phyloP scores from a whole-genome alignment of 2,329 filamentous ascomycete genomes.

The Alternaria triticina region DNA sequence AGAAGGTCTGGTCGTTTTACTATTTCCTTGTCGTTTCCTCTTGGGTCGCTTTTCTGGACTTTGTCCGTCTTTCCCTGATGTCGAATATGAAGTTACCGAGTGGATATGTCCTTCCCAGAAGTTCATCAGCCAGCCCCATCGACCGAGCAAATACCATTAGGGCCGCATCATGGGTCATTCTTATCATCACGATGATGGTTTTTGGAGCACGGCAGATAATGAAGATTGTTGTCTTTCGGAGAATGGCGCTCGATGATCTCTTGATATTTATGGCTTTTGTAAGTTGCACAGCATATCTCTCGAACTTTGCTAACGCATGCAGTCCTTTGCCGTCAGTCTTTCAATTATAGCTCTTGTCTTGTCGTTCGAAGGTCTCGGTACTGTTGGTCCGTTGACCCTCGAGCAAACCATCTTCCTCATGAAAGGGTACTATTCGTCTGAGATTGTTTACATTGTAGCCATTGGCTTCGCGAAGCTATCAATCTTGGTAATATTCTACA shows the following conservation, averaged over 20 bases:
- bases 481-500: constrained; percentile 36
- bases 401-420: constrained; percentile 30
- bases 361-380: constrained; percentile 34
- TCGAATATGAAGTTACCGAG: constrained; percentile 23
- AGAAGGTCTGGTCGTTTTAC: constrained; percentile 1
- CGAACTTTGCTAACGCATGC: constrained; percentile 7
- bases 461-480: constrained; percentile 42
- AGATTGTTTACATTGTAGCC: constrained; percentile 41
- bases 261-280: constrained; percentile 42
- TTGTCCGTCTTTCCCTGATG: not conserved
- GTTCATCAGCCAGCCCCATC: constrained; percentile 3
- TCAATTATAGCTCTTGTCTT: constrained; percentile 33
- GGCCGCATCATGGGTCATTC: constrained; percentile 34
- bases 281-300: not conserved
- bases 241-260: constrained; percentile 34
- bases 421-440: constrained; percentile 42
- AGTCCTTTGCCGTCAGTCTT: constrained; percentile 38
- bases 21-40: constrained; percentile 18
- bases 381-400: constrained; percentile 17
- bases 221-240: constrained; percentile 34
- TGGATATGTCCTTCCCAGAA: constrained; percentile 10
- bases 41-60: constrained; percentile 12
- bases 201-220: constrained; percentile 36
- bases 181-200: constrained; percentile 28
- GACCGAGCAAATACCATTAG: constrained; percentile 31